Conservation (phyloP, 1,139 yeast genomes). For the Saccharomyces hybrid region DNA sequence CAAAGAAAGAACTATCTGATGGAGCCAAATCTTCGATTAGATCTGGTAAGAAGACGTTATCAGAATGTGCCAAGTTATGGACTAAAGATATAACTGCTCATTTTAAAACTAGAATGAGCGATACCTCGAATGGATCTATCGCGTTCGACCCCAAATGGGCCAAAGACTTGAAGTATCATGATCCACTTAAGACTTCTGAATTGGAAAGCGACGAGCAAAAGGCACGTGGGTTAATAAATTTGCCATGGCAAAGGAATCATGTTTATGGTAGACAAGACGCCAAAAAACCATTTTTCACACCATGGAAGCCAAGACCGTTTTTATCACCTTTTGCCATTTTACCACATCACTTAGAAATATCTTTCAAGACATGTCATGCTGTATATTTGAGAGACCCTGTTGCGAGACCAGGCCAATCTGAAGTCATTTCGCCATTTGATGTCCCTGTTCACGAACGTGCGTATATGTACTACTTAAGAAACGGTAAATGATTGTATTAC, state of each 20-base stretch:
- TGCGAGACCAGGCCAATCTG: conserved; percentile 94
- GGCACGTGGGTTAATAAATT: conserved; percentile 38
- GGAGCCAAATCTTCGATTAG: conserved; percentile 19
- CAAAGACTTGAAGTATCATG: conserved; percentile 43
- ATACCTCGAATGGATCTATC: neutral
- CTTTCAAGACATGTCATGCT: conserved; percentile 89
- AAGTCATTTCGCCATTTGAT: conserved; percentile 86
- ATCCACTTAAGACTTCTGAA: conserved; percentile 45
- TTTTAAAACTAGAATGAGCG: neutral
- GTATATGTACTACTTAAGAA: conserved; percentile 86
- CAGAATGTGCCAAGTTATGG: conserved; percentile 20
- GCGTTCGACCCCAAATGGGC: conserved; percentile 52
- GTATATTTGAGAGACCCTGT: conserved; percentile 93
- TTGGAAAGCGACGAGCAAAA: conserved; percentile 47
- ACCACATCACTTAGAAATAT: conserved; percentile 86
- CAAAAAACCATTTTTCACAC: conserved; percentile 79
- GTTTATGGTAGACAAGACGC: conserved; percentile 71
- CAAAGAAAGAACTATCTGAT: conserved; percentile 25
- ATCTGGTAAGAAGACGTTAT: conserved; percentile 19
- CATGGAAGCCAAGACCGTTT: conserved; percentile 94
- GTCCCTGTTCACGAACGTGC: conserved; percentile 86
- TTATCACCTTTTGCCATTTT: conserved; percentile 85
- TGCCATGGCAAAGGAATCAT: conserved; percentile 72
- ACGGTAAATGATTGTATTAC: conserved; percentile 42
- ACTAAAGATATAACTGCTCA: conserved; percentile 25